Conservation (phyloP, 2,329 filamentous ascomycete genomes). For the Aspergillus eucalypticola region DNA sequence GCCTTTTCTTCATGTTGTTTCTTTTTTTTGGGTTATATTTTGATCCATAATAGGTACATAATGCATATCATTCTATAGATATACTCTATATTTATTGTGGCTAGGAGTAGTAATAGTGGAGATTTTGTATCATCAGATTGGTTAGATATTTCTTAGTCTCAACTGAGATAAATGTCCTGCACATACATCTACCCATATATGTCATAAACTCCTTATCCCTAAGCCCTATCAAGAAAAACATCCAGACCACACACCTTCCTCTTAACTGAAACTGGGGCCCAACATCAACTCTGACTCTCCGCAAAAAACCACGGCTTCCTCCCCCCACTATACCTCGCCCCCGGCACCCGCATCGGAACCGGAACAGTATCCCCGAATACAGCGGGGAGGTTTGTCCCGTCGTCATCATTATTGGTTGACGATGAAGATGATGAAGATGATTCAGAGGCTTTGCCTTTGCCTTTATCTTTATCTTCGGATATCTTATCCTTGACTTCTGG, state of each 20-base stretch:
- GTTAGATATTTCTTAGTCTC: too few relatives aligned
- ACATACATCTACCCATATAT: too few relatives aligned
- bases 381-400: conserved; percentile 18
- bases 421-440: background rate
- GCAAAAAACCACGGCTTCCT: conserved; percentile 29
- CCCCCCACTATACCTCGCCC: conserved; percentile 18
- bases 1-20: background rate
- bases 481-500: conserved; percentile 7
- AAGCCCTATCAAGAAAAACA: too few relatives aligned
- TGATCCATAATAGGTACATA: background rate
- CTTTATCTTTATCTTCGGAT: conserved; percentile 30
- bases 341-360: conserved; percentile 48
- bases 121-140: too few relatives aligned
- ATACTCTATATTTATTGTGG: background rate
- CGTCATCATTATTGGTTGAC: background rate
- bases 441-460: background rate
- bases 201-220: too few relatives aligned
- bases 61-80: background rate
- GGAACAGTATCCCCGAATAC: conserved; percentile 44
- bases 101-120: too few relatives aligned
- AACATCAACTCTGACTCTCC: conserved; percentile 1
- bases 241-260: too few relatives aligned
- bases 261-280: too few relatives aligned
- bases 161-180: too few relatives aligned
- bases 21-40: background rate